Conservation (phyloP, 768 basidiomycete genomes). For the Tylopilus intermedius region DNA sequence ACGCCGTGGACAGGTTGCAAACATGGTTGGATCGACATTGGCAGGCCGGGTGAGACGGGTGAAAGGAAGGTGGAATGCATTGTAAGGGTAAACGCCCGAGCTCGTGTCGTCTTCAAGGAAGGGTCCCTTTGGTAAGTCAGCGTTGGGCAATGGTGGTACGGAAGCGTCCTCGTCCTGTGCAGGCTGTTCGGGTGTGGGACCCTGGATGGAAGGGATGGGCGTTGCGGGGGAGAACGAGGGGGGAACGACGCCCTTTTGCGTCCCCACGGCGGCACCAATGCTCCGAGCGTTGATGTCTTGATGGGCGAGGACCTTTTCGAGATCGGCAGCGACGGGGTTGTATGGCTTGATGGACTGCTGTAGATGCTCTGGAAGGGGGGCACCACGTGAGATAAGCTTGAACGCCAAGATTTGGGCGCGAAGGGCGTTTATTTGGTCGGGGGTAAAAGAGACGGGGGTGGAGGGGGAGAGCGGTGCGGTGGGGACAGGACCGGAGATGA, state of each 20-base stretch:
- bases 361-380: slow-evolving; percentile 68
- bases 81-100: slow-evolving; percentile 88
- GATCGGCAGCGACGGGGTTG: slow-evolving; percentile 54
- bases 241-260: slow-evolving; percentile 49
- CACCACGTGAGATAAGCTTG: slow-evolving; percentile 61
- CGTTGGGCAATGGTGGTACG: slow-evolving; percentile 29
- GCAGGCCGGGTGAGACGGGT: slow-evolving; percentile 65
- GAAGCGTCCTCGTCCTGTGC: slow-evolving; percentile 55
- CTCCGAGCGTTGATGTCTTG: slow-evolving; percentile 58
- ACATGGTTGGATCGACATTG: slow-evolving; percentile 55
- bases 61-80: slow-evolving; percentile 83
- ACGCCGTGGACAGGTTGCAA: slow-evolving; percentile 70
- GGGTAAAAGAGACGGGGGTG: slow-evolving; percentile 75
- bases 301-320: slow-evolving; percentile 59
- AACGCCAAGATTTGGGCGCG: slow-evolving; percentile 80
- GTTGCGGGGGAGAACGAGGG: slow-evolving; percentile 22
- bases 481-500: slow-evolving; percentile 36
- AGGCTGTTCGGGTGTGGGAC: slow-evolving; percentile 26
- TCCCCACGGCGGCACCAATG: slow-evolving; percentile 71
- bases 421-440: slow-evolving; percentile 67
- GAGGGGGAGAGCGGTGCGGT: slow-evolving; percentile 52
- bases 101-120: slow-evolving; percentile 75
- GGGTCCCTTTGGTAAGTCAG: slow-evolving; percentile 66
- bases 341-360: slow-evolving; percentile 67
- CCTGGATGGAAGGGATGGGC: slow-evolving; percentile 17